phyloP scores from a whole-genome alignment of 2,329 filamentous ascomycete species.

The Thielaviopsis musarum region DNA sequence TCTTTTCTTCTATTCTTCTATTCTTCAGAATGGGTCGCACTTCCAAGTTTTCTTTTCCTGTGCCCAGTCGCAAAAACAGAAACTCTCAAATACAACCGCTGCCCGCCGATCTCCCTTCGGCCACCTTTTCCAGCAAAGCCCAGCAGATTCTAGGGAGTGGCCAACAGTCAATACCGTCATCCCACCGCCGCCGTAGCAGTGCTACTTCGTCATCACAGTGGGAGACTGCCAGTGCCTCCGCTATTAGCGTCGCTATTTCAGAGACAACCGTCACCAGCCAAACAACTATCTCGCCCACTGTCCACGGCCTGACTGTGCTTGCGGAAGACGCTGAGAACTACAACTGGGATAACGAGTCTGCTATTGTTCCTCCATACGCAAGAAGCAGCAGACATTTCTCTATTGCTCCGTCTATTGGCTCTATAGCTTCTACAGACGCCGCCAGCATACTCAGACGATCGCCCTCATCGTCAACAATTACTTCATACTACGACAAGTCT shows the following conservation, averaged over 20 bases:
- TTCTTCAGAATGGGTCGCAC: constrained; percentile 9
- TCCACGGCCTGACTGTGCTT: constrained; percentile 4
- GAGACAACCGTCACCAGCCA: constrained; percentile 3
- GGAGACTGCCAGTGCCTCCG: constrained; percentile 4
- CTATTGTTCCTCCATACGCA: constrained; percentile 1
- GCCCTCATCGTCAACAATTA: constrained; percentile 37
- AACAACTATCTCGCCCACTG: constrained; percentile 2
- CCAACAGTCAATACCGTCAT: background rate
- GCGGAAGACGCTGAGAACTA: constrained; percentile 8
- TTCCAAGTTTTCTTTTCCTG: constrained; percentile 12
- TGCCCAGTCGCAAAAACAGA: constrained; percentile 10
- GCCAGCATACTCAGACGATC: constrained; percentile 29
- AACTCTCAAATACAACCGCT: constrained; percentile 9
- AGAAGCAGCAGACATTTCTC: constrained; percentile 4
- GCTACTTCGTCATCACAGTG: constrained; percentile 7
- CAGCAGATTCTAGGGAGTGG: constrained; percentile 9
- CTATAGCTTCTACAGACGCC: constrained; percentile 21
- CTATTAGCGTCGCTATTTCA: constrained; percentile 7
- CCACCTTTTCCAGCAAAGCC: constrained; percentile 6
- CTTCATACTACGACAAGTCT: constrained; percentile 38
- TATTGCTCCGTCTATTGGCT: constrained; percentile 13
- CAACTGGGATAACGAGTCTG: constrained; percentile 7
- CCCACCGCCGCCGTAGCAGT: constrained; percentile 7
- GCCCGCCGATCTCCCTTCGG: background rate
- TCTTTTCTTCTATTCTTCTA: background rate